Evolutionary conservation across 306 rosid genomes (phyloP).

Genomic region (Echinosophora koreensis): DNA sequence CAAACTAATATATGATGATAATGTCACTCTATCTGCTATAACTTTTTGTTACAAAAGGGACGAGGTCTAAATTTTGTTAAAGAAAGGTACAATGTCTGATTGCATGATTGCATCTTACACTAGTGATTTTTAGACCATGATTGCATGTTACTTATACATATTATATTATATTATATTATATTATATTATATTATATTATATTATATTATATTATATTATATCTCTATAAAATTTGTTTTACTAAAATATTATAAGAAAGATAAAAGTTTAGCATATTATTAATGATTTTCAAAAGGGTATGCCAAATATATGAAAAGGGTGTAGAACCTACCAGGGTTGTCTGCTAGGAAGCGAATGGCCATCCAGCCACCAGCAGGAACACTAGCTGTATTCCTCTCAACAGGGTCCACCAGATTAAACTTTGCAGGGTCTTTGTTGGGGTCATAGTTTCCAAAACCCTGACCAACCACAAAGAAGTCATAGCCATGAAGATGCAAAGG

Average conservation of each 20-base stretch:
- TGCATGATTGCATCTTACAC: not conserved
- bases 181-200: not conserved
- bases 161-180: not conserved
- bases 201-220: not conserved
- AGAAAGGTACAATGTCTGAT: not conserved
- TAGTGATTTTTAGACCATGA: not conserved
- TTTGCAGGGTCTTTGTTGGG: slow-evolving; percentile 65
- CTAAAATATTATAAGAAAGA: not conserved
- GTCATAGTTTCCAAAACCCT: slow-evolving; percentile 85
- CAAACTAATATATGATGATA: slow-evolving; percentile 23
- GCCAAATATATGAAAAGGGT: not conserved
- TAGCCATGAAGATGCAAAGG: slow-evolving; percentile 92
- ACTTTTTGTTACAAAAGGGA: not conserved
- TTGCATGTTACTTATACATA: not conserved
- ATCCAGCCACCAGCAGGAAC: slow-evolving; percentile 88
- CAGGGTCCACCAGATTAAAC: slow-evolving; percentile 76
- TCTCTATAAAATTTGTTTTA: not conserved
- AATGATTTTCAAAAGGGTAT: not conserved
- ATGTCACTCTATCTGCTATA: slow-evolving; percentile 23
- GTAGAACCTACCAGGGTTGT: slow-evolving; percentile 72
- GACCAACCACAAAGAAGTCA: slow-evolving; percentile 76
- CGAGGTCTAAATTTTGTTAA: not conserved
- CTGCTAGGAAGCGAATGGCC: slow-evolving; percentile 75
- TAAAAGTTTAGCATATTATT: not conserved
- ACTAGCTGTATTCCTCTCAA: slow-evolving; percentile 72